Conservation (phyloP, 2,329 filamentous ascomycete species). For the Diaporthe sp. region DNA sequence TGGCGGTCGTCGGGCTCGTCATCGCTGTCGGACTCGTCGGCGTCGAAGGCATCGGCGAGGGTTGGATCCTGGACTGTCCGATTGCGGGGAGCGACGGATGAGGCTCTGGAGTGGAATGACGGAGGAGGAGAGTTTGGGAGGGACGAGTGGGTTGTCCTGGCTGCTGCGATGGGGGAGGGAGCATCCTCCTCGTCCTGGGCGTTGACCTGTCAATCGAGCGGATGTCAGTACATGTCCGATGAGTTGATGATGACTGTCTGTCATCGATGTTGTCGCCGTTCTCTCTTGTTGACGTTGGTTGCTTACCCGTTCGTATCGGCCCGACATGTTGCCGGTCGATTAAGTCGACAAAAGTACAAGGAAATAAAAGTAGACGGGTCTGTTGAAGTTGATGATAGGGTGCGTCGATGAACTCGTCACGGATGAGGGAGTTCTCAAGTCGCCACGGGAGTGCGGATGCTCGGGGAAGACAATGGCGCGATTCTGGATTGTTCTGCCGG, state of each 20-base stretch:
- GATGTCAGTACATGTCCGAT: slow-evolving; percentile 18
- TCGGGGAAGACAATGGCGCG: not conserved
- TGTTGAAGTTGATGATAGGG: not conserved
- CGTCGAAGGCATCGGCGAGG: slow-evolving; percentile 94
- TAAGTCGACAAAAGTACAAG: slow-evolving; percentile 11
- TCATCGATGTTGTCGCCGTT: not conserved
- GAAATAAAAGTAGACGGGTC: not conserved
- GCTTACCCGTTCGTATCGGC: slow-evolving; percentile 71
- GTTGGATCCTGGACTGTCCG: slow-evolving; percentile 72
- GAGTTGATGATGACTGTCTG: not conserved
- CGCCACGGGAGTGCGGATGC: not conserved
- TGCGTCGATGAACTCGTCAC: not conserved
- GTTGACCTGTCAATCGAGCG: slow-evolving; percentile 62
- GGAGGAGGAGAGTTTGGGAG: slow-evolving; percentile 77
- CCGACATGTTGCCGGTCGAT: slow-evolving; percentile 60
- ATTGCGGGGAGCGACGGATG: slow-evolving; percentile 71
- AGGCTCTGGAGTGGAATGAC: slow-evolving; percentile 89
- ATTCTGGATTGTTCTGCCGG: slow-evolving; percentile 14
- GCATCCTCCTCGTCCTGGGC: slow-evolving; percentile 70
- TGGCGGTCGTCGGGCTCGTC: slow-evolving; percentile 86
- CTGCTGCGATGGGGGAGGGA: slow-evolving; percentile 52
- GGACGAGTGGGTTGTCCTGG: slow-evolving; percentile 50
- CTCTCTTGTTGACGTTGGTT: not conserved
- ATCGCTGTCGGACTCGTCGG: slow-evolving; percentile 82
- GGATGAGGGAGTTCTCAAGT: slow-evolving; percentile 5